phyloP scores from a whole-genome alignment of 2,329 filamentous ascomycete genomes.

The Eutypa lata region DNA sequence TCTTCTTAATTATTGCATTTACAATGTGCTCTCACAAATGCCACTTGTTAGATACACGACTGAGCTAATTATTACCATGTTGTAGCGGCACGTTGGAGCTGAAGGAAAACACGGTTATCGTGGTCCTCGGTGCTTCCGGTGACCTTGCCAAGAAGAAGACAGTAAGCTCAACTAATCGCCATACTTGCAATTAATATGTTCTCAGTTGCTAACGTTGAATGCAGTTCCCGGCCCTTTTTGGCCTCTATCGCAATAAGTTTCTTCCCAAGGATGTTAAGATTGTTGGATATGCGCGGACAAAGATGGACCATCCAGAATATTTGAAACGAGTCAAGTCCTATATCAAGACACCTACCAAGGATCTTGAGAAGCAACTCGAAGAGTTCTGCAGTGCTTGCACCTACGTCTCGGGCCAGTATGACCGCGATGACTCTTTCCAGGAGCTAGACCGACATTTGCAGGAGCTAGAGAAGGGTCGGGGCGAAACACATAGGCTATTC shows the following conservation, averaged over 20 bases:
- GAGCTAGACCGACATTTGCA: conserved; percentile 81
- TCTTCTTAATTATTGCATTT: background rate
- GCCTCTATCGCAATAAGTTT: conserved; percentile 98
- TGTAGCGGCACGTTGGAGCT: conserved; percentile 83
- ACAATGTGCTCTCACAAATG: conserved; percentile 2
- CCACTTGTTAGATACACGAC: background rate
- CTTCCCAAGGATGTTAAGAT: conserved; percentile 95
- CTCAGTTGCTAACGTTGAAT: conserved; percentile 27
- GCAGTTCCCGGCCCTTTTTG: conserved; percentile 94
- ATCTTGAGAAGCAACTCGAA: conserved; percentile 90
- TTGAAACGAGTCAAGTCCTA: conserved; percentile 92
- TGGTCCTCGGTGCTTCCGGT: conserved; percentile 94
- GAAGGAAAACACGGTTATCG: conserved; percentile 96
- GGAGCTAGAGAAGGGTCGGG: conserved; percentile 75
- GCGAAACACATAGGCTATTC: conserved; percentile 89
- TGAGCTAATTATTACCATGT: conserved; percentile 22
- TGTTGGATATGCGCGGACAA: conserved; percentile 97
- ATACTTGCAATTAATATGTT: conserved; percentile 3
- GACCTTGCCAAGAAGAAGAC: conserved; percentile 99
- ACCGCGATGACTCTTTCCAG: conserved; percentile 92
- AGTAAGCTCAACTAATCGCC: conserved; percentile 49
- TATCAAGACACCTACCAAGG: conserved; percentile 98
- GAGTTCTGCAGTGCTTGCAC: conserved; percentile 86
- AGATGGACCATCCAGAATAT: conserved; percentile 98
- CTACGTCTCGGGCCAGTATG: conserved; percentile 96